Evolutionary conservation across 192 early-diverging fungal species (phyloP).

Genomic region (Coemansia sp.): DNA sequence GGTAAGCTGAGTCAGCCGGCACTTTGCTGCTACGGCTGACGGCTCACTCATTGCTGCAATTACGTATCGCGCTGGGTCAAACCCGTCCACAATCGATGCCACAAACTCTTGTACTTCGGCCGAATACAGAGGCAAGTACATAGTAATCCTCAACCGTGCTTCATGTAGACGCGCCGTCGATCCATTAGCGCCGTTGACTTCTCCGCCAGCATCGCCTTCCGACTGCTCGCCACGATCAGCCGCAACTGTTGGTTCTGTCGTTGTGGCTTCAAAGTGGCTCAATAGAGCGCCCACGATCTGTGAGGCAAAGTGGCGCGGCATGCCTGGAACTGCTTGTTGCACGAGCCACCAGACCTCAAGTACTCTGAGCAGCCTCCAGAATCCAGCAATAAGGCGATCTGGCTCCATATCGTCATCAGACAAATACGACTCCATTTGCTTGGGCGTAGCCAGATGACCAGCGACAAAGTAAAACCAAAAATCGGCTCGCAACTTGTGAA

Average conservation of each 20-base stretch:
- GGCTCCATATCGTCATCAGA: slow-evolving; percentile 25
- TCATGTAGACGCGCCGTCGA: slow-evolving; percentile 2
- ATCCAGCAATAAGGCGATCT: slow-evolving; percentile 10
- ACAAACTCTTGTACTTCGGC: slow-evolving; percentile 43
- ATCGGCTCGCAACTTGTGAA: slow-evolving; percentile 44
- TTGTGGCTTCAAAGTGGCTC: slow-evolving; percentile 12
- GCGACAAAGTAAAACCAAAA: slow-evolving; percentile 41
- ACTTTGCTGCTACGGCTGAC: background rate
- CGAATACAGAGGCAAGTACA: slow-evolving; percentile 46
- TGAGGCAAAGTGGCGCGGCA: slow-evolving; percentile 33
- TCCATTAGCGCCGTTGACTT: background rate
- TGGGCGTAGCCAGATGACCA: slow-evolving; percentile 36
- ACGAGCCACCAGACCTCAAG: slow-evolving; percentile 44
- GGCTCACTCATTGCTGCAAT: background rate
- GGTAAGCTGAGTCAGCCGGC: slow-evolving; percentile 24
- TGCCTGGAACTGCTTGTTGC: slow-evolving; percentile 32
- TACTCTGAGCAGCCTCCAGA: slow-evolving; percentile 34
- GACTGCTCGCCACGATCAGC: no score
- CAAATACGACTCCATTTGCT: slow-evolving; percentile 34
- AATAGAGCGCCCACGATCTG: slow-evolving; percentile 29
- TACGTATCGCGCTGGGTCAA: slow-evolving; percentile 35
- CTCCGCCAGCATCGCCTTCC: background rate
- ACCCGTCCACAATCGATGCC: slow-evolving; percentile 23
- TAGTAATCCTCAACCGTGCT: slow-evolving; percentile 10
- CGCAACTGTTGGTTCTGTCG: background rate